A percentile compares a stretch with the other conserved stretches of the same genome.
Evolutionary conservation across 768 basidiomycete genomes (phyloP).

Genomic region (Tulasnella sp.): DNA sequence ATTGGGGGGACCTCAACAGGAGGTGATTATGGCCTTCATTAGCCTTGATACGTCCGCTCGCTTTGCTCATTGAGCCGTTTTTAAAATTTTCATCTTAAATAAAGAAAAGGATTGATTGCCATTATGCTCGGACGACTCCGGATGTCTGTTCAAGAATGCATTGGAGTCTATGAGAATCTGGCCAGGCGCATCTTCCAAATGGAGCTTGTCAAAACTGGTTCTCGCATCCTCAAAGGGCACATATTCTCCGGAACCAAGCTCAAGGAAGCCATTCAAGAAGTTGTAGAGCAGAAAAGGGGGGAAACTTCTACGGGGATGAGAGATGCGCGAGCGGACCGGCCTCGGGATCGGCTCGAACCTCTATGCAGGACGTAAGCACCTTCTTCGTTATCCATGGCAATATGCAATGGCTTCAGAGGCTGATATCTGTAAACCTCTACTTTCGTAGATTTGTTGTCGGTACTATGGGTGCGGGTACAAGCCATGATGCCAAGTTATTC

Average conservation of each 20-base stretch:
- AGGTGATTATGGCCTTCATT: not conserved
- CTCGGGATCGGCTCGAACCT: too few relatives aligned
- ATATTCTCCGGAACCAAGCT: too few relatives aligned
- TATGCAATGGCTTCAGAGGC: too few relatives aligned
- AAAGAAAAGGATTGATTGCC: conserved; percentile 36
- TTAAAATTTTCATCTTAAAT: too few relatives aligned
- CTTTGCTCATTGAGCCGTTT: not conserved
- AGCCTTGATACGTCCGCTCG: not conserved
- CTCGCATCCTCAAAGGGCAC: too few relatives aligned
- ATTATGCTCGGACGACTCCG: conserved; percentile 43
- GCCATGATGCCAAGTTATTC: conserved; percentile 27
- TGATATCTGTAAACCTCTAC: too few relatives aligned
- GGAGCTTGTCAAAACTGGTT: not conserved
- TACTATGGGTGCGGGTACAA: conserved; percentile 9
- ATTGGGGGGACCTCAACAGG: conserved; percentile 4
- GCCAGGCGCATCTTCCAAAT: conserved; percentile 38
- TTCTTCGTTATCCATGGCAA: not conserved
- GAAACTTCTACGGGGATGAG: too few relatives aligned
- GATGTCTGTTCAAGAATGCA: conserved; percentile 42
- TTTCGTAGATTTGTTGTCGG: conserved; percentile 32
- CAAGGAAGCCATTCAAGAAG: too few relatives aligned
- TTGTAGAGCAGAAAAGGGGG: too few relatives aligned
- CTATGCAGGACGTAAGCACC: too few relatives aligned
- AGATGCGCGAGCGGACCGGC: too few relatives aligned
- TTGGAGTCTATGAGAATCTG: conserved; percentile 36